A percentile compares a stretch with the other conserved stretches of the same genome.
Evolutionary conservation across 2,329 filamentous ascomycete species (phyloP).

Genomic region (Dactylellina parvicollis): DNA sequence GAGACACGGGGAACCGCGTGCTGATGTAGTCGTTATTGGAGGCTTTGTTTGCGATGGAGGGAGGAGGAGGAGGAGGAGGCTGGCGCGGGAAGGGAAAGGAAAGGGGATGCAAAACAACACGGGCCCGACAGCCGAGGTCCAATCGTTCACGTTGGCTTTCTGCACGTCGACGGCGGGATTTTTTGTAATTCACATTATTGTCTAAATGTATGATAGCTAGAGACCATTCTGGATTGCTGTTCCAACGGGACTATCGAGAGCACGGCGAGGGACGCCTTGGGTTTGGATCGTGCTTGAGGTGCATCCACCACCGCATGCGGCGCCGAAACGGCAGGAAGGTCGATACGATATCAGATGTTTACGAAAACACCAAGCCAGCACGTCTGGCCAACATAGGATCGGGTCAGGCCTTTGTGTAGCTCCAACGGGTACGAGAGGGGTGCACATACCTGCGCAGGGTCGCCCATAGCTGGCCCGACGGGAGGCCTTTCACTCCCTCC

Average conservation of each 20-base stretch:
- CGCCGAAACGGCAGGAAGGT: too few relatives aligned
- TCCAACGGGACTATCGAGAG: too few relatives aligned
- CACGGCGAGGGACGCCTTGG: too few relatives aligned
- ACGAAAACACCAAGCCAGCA: constrained; percentile 34
- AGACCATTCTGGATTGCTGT: too few relatives aligned
- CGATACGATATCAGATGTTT: too few relatives aligned
- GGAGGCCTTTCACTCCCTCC: constrained; percentile 63
- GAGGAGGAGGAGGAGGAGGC: constrained; percentile 9
- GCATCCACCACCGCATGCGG: neutral
- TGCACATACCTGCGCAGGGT: constrained; percentile 38
- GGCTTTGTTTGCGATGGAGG: neutral
- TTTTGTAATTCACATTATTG: too few relatives aligned
- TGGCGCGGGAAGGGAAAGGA: constrained; percentile 5
- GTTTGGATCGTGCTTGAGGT: too few relatives aligned
- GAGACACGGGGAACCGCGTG: constrained; percentile 1
- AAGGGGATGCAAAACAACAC: constrained; percentile 16
- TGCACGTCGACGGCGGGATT: neutral
- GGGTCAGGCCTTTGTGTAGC: neutral
- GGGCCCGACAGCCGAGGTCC: constrained; percentile 43
- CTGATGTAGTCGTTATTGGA: neutral
- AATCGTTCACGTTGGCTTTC: constrained; percentile 2
- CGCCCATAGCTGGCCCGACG: constrained; percentile 46
- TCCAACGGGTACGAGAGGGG: neutral
- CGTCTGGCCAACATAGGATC: constrained; percentile 11
- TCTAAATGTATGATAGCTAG: too few relatives aligned